Evolutionary conservation across 1,139 yeast species (phyloP), one percentile per base, ranked within the genome.

Genomic region (Taphrina pruni): DNA sequence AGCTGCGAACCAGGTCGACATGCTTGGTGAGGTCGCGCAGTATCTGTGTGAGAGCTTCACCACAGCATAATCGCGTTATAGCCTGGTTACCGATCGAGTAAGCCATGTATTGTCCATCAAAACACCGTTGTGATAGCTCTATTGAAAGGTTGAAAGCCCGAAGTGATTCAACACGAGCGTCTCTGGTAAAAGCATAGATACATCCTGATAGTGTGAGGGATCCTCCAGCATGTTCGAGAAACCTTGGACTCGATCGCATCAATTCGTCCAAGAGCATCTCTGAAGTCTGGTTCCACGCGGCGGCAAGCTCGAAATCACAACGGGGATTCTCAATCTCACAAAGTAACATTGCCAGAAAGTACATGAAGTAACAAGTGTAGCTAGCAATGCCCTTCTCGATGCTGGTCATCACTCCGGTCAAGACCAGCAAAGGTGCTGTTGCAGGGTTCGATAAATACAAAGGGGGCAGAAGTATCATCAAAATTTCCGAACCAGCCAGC

Each of bases 31-130:
- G 35, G 8, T 56, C 54, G 5, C 11, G n/a, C 20, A 50, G 12
- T 6, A 64, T 17, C n/a, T n/a, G 38, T 20, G 26, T 8, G 32
- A 64, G 55, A 48, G 35, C 17, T 17, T 46, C 55, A 6, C 67
- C 67, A 4, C 54, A 32, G 38, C 45, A 54, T 6, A 64, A 38
- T 7, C 46, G 41, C 7, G 17, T 32, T 1, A 6, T 41, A 12
- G 36, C 60, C n/a, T 54, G 35, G 51, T 64, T 55, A 9, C 67
- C 67, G n/a, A 56, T 20, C 8, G 67, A 58, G 17, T 55, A 64
- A 12, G 67, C 67, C 21, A 41, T 48, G n/a, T 64, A 64, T 35
- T 64, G 60, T 11, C 58, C 60, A 45, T 64, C 60, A 48, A 52
- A 64, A 20, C 60, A 52, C 5, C 67, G 67, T 38, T 36, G 60